phyloP scores from a whole-genome alignment of 179 eudicot species.

The Nepenthes alata region DNA sequence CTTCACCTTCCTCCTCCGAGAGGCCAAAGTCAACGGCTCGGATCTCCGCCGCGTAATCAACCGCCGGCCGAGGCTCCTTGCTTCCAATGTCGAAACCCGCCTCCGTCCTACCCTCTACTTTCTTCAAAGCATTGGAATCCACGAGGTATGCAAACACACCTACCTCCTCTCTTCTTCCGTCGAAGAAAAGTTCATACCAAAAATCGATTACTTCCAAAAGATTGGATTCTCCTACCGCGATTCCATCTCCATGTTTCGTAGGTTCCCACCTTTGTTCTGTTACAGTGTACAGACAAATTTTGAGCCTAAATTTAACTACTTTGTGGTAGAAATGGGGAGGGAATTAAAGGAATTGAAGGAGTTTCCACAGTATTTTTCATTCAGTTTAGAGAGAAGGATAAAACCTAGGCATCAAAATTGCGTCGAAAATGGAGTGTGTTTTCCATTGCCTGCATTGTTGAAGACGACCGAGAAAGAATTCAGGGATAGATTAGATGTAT shows the following conservation, averaged over 20 bases:
- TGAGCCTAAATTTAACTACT: slow-evolving; percentile 66
- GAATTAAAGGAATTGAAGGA: slow-evolving; percentile 65
- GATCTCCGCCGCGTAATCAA: slow-evolving; percentile 46
- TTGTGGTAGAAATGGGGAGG: slow-evolving; percentile 83
- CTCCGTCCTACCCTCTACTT: slow-evolving; percentile 77
- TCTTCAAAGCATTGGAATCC: slow-evolving; percentile 70
- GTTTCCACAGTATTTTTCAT: slow-evolving; percentile 89
- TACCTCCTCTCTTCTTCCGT: slow-evolving; percentile 62
- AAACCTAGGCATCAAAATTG: slow-evolving; percentile 62
- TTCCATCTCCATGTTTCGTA: slow-evolving; percentile 44
- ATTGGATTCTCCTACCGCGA: slow-evolving; percentile 54
- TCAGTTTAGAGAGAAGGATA: slow-evolving; percentile 77
- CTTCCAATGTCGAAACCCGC: slow-evolving; percentile 35
- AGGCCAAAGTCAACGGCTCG: slow-evolving; percentile 36
- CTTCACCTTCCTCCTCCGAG: slow-evolving; percentile 78
- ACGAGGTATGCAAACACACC: slow-evolving; percentile 41
- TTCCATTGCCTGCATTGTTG: slow-evolving; percentile 58
- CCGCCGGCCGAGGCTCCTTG: slow-evolving; percentile 70
- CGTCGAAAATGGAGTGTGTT: slow-evolving; percentile 57
- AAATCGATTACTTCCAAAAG: slow-evolving; percentile 49
- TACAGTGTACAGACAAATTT: slow-evolving; percentile 63
- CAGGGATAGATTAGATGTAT: slow-evolving; percentile 41
- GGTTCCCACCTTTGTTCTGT: slow-evolving; percentile 68
- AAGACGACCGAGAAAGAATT: slow-evolving; percentile 49
- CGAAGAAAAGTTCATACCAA: slow-evolving; percentile 59